Evolutionary conservation across 23 red algal genomes (phyloP).

Genomic region (Agarophyton chilense): DNA sequence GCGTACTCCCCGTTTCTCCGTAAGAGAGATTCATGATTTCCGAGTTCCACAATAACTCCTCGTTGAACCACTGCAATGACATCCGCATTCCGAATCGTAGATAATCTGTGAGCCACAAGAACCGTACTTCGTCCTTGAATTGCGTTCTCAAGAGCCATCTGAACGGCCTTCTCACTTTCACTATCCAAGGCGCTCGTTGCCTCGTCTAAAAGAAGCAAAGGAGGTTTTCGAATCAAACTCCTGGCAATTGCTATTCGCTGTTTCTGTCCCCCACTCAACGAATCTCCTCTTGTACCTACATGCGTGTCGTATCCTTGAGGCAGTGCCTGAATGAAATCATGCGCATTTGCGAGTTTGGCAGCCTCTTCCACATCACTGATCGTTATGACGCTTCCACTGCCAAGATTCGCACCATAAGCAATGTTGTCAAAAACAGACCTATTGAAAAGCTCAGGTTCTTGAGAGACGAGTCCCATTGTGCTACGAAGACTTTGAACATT

Average conservation of each 20-base stretch:
- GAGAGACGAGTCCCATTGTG: slow-evolving; percentile 83
- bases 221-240: slow-evolving; percentile 77
- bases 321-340: slow-evolving; percentile 70
- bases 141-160: slow-evolving; percentile 75
- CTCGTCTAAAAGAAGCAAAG: slow-evolving; percentile 83
- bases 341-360: slow-evolving; percentile 82
- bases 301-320: slow-evolving; percentile 80
- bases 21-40: slow-evolving; percentile 80
- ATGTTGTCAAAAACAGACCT: slow-evolving; percentile 86
- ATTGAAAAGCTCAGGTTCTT: slow-evolving; percentile 87
- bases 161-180: slow-evolving; percentile 76
- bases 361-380: slow-evolving; percentile 69
- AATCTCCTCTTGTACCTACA: slow-evolving; percentile 79
- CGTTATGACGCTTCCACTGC: slow-evolving; percentile 41
- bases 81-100: slow-evolving; percentile 82
- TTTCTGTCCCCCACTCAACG: slow-evolving; percentile 86
- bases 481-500: slow-evolving; percentile 58
- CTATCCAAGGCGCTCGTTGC: slow-evolving; percentile 91
- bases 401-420: slow-evolving; percentile 66
- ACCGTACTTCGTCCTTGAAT: slow-evolving; percentile 71
- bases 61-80: slow-evolving; percentile 84
- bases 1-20: slow-evolving; percentile 51
- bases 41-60: slow-evolving; percentile 82
- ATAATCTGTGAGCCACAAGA: slow-evolving; percentile 87
- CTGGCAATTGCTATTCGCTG: slow-evolving; percentile 95